Conservation (phyloP, 2,329 filamentous ascomycete species). For the Curvularia eragrostidis region DNA sequence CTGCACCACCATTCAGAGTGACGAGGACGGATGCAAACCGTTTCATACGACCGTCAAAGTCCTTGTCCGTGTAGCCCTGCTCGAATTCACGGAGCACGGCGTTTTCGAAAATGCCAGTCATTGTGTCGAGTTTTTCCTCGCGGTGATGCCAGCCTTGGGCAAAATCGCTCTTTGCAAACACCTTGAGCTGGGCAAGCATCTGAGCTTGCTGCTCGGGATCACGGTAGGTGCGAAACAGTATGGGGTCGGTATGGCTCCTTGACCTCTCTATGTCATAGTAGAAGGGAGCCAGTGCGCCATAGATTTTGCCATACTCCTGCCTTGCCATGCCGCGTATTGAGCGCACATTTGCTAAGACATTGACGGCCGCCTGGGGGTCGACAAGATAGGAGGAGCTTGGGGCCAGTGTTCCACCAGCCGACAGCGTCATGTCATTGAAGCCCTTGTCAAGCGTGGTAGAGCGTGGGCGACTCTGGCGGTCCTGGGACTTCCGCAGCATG, state of each 20-base stretch:
- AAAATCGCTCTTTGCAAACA: conserved; percentile 82
- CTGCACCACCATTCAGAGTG: conserved; percentile 78
- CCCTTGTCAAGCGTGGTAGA: conserved; percentile 65
- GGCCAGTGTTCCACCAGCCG: conserved; percentile 45
- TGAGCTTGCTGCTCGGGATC: conserved; percentile 90
- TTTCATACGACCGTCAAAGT: conserved; percentile 87
- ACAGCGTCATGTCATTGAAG: conserved; percentile 77
- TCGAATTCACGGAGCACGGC: conserved; percentile 92
- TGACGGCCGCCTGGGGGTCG: conserved; percentile 70
- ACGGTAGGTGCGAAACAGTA: conserved; percentile 84
- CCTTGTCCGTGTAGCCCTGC: conserved; percentile 86
- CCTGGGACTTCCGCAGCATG: conserved; percentile 55
- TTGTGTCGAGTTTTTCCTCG: conserved; percentile 73
- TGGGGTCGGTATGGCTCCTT: conserved; percentile 76
- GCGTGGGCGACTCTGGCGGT: conserved; percentile 36
- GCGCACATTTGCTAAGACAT: conserved; percentile 71
- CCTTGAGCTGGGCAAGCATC: conserved; percentile 81
- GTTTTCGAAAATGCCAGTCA: conserved; percentile 85
- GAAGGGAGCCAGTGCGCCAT: conserved; percentile 85
- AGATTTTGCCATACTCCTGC: conserved; percentile 89
- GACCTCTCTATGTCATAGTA: conserved; percentile 81
- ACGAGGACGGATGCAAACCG: conserved; percentile 87
- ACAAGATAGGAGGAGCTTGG: conserved; percentile 30
- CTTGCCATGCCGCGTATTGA: conserved; percentile 86
- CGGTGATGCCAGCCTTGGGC: conserved; percentile 74